A percentile compares a stretch with the other conserved stretches of the same genome.
Conservation (phyloP, 331 rosid genomes). For the Acacia pycnantha region DNA sequence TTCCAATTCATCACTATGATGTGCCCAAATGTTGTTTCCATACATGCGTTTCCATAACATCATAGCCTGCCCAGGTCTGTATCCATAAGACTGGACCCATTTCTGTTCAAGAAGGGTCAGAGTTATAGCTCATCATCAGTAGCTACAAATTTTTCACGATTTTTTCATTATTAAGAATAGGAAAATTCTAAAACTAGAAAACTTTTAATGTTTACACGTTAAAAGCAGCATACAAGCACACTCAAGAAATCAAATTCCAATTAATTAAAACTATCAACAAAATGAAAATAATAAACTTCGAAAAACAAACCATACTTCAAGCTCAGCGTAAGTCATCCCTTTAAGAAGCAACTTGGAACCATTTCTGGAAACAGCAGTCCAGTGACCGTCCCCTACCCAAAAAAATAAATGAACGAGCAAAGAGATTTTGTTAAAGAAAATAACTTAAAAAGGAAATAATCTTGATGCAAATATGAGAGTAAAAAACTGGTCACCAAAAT, state of each 20-base stretch:
- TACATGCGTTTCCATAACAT: constrained; percentile 93
- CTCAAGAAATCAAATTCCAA: neutral
- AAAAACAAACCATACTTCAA: constrained; percentile 45
- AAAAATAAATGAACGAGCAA: neutral
- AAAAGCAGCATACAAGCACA: neutral
- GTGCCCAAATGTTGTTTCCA: constrained; percentile 82
- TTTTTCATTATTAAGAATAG: constrained; percentile 8
- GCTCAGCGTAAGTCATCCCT: constrained; percentile 77
- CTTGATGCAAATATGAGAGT: neutral
- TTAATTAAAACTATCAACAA: neutral
- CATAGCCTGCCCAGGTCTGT: constrained; percentile 86
- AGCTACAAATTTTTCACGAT: neutral
- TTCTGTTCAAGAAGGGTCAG: constrained; percentile 38
- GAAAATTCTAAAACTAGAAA: neutral
- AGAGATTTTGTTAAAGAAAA: neutral
- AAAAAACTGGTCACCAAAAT: constrained; percentile 35
- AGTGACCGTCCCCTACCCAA: constrained; percentile 28
- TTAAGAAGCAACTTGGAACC: constrained; percentile 65
- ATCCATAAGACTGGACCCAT: constrained; percentile 90
- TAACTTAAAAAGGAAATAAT: neutral
- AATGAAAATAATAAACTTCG: neutral
- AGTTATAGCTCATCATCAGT: constrained; percentile 15
- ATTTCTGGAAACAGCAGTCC: constrained; percentile 18
- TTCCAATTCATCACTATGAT: constrained; percentile 68
- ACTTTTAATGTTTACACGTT: neutral